Evolutionary conservation across 352 stramenopile genomes (phyloP), one percentile per base, ranked within the genome.

Genomic region (Globisporangium viniferum): DNA sequence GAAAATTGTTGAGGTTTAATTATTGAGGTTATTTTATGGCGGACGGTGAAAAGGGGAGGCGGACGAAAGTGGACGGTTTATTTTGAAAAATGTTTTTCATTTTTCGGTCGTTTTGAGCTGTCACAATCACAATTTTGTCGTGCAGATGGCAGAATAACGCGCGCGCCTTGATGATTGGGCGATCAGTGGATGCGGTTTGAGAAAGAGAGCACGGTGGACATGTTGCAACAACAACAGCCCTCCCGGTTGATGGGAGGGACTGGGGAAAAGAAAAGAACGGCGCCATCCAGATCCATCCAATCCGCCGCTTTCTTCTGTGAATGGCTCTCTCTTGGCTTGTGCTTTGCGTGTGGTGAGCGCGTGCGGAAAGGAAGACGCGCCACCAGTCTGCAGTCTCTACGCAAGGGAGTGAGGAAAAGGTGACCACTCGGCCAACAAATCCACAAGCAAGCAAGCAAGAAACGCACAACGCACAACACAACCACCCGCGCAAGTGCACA

Each of bases 271-370:
- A 67, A 67, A 46, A 59, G 61, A 66, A 59, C 29, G 46, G 46
- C 29, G 20, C 33, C 44, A 51, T n/a, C n/a, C 18, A 49, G 60
- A 66, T 66, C 61, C 61, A 66, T 56, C 59, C 39, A 29, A n/a
- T 51, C 44, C 7, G 27, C 48, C 31, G 15, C 54, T 44, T 69
- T 20, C 39, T 69, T 69, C 55, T 69, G 64, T 54, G 64, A 56
- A 69, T 63, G 56, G 46, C 36, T 41, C 39, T 55, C 36, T 63
- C 24, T 48, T 53, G 3, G 10, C 20, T 64, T 24, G 57, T 8
- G 56, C 29, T 48, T 49, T 20, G 44, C n/a, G 44, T 22, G 44
- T 5, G 18, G 44, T 5, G n/a, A 51, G 15, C 12, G 58, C 18
- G 36, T 41, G 59, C 59, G 36, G 58, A 63, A 54, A 63, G 58